Conservation (phyloP, 2,329 filamentous ascomycete species). For the Dactylellina leptospora region DNA sequence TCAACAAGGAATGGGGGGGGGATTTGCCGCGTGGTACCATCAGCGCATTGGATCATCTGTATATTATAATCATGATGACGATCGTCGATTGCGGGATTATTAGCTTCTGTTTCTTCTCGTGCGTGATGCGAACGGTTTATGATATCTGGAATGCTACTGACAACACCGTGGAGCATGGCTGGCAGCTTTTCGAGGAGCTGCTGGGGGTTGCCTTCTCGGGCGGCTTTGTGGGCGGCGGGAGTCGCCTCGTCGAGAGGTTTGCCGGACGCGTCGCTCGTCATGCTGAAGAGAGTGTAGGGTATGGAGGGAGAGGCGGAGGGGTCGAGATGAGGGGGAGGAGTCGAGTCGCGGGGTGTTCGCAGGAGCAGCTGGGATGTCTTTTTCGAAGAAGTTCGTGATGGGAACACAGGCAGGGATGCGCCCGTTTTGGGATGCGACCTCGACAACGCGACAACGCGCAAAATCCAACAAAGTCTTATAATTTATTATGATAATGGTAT, state of each 20-base stretch:
- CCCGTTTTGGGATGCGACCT: conserved; percentile 9
- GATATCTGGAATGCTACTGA: conserved; percentile 19
- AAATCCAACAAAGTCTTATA: not conserved
- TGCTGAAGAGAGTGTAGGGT: not conserved
- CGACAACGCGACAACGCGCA: conserved; percentile 14
- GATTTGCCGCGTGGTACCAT: conserved; percentile 35
- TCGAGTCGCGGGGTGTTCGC: not conserved
- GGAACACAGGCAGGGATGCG: conserved; percentile 2
- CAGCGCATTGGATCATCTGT: conserved; percentile 52
- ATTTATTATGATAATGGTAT: not conserved
- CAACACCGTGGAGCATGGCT: conserved; percentile 51
- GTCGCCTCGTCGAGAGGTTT: conserved; percentile 29
- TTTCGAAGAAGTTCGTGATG: conserved; percentile 3
- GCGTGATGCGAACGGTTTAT: not conserved
- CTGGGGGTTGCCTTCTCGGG: conserved; percentile 45
- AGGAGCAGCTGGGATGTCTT: not conserved
- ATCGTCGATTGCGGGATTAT: not conserved
- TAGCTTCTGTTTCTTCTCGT: not conserved
- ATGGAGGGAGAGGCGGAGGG: not conserved
- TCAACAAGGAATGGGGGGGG: not conserved
- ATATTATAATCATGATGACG: not conserved
- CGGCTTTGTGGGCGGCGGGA: conserved; percentile 39
- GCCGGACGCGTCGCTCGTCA: conserved; percentile 36
- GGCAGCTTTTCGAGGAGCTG: conserved; percentile 51
- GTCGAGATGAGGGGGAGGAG: not conserved